Conservation (phyloP, 1,284 basidiomycete species). For the Malassezia caprae region DNA sequence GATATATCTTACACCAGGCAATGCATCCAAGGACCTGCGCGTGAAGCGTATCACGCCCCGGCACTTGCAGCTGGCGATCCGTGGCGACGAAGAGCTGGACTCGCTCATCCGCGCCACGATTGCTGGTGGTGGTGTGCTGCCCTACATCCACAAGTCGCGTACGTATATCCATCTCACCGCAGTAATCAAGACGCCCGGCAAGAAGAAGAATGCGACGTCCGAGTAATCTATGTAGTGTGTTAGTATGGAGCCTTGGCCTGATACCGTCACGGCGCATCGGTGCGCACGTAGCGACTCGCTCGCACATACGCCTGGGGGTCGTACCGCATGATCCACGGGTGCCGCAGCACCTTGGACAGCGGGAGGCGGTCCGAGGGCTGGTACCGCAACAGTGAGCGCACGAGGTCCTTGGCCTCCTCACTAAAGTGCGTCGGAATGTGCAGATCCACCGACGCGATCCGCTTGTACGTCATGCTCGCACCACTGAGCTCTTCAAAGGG, state of each 20-base stretch:
- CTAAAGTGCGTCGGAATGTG: conserved; percentile 34
- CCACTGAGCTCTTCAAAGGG: conserved; percentile 75
- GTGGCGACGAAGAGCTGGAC: conserved; percentile 82
- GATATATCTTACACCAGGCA: conserved; percentile 55
- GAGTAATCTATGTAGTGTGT: conserved; percentile 7
- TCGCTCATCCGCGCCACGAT: conserved; percentile 54
- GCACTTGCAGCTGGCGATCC: conserved; percentile 82
- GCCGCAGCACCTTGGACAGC: conserved; percentile 66
- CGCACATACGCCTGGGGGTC: conserved; percentile 40
- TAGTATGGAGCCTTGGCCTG: background rate
- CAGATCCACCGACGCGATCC: conserved; percentile 38
- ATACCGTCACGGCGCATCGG: background rate
- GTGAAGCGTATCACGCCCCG: conserved; percentile 94
- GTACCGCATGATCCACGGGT: conserved; percentile 88
- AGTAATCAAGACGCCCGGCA: conserved; percentile 19
- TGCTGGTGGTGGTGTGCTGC: conserved; percentile 76
- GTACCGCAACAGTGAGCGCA: conserved; percentile 57
- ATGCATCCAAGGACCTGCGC: conserved; percentile 88
- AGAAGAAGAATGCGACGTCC: conserved; percentile 14
- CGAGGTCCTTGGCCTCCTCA: conserved; percentile 29
- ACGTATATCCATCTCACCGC: conserved; percentile 13
- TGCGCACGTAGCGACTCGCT: conserved; percentile 14
- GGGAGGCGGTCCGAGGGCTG: conserved; percentile 73
- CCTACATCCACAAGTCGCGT: conserved; percentile 79
- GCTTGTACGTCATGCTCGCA: conserved; percentile 52